phyloP scores from a whole-genome alignment of 208 protist species.

The Vickermania spadyakhi region DNA sequence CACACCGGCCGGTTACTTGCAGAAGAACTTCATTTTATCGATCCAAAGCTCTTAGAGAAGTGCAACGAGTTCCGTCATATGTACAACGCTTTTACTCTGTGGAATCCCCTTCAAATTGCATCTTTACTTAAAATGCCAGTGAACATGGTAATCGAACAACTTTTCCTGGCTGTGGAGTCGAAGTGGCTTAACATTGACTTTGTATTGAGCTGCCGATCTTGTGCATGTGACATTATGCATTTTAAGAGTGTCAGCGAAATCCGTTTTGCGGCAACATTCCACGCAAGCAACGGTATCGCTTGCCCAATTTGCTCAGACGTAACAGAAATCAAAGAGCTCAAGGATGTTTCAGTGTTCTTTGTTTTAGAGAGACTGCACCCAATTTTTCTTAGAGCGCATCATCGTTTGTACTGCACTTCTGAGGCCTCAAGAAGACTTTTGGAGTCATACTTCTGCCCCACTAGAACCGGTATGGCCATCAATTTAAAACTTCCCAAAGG shows the following conservation, averaged over 20 bases:
- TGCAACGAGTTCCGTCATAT: constrained; percentile 40
- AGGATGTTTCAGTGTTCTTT: constrained; percentile 62
- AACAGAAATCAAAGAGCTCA: constrained; percentile 39
- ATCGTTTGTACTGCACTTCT: constrained; percentile 61
- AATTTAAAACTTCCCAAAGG: constrained; percentile 39
- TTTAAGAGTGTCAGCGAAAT: constrained; percentile 47
- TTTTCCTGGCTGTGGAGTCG: constrained; percentile 60
- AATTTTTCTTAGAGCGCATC: constrained; percentile 35
- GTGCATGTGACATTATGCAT: constrained; percentile 60
- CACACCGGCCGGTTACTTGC: constrained; percentile 22
- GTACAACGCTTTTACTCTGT: constrained; percentile 58
- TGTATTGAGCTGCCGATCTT: constrained; percentile 66
- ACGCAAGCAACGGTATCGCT: constrained; percentile 45
- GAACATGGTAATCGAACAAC: constrained; percentile 58
- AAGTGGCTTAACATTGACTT: constrained; percentile 46
- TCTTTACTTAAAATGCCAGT: constrained; percentile 38
- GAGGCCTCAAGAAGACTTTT: constrained; percentile 36
- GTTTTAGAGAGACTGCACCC: constrained; percentile 24
- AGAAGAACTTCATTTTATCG: constrained; percentile 24
- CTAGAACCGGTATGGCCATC: constrained; percentile 43
- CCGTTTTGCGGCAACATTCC: constrained; percentile 48
- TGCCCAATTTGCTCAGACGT: constrained; percentile 75
- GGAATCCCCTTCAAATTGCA: constrained; percentile 60
- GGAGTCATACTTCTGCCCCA: constrained; percentile 66
- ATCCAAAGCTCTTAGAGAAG: constrained; percentile 15